phyloP scores from a whole-genome alignment of 768 basidiomycete genomes.

The Tulasnella sp. region DNA sequence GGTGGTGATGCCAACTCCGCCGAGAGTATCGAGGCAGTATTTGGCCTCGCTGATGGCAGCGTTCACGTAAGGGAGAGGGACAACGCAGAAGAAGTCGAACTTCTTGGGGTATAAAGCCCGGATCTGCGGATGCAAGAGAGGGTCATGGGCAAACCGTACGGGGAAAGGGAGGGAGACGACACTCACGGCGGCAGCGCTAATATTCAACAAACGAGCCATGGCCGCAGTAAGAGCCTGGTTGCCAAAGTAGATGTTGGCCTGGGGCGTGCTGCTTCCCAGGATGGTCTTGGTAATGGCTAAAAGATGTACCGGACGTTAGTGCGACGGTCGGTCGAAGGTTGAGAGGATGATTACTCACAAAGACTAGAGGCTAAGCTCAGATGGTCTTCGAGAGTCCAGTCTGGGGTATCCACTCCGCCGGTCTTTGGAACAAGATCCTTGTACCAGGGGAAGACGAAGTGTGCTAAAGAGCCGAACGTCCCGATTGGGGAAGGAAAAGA shows the following conservation, averaged over 20 bases:
- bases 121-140: neutral
- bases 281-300: constrained; percentile 29
- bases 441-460: constrained; percentile 32
- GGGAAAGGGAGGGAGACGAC: neutral
- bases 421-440: constrained; percentile 20
- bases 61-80: constrained; percentile 25
- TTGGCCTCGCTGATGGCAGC: constrained; percentile 25
- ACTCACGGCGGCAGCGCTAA: constrained; percentile 7
- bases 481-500: too few species aligned
- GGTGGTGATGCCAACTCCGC: constrained; percentile 23
- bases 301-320: neutral
- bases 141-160: neutral
- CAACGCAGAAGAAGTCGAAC: constrained; percentile 27
- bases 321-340: neutral
- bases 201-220: constrained; percentile 25
- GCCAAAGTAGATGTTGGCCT: constrained; percentile 24
- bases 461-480: neutral
- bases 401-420: constrained; percentile 17
- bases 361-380: constrained; percentile 5
- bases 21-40: constrained; percentile 17
- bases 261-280: constrained; percentile 16
- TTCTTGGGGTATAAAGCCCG: constrained; percentile 25
- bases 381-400: constrained; percentile 17
- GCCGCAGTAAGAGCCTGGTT: constrained; percentile 7
- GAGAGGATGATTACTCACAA: neutral